phyloP scores from a whole-genome alignment of 768 basidiomycete genomes.

The Leccinum uliginosum region DNA sequence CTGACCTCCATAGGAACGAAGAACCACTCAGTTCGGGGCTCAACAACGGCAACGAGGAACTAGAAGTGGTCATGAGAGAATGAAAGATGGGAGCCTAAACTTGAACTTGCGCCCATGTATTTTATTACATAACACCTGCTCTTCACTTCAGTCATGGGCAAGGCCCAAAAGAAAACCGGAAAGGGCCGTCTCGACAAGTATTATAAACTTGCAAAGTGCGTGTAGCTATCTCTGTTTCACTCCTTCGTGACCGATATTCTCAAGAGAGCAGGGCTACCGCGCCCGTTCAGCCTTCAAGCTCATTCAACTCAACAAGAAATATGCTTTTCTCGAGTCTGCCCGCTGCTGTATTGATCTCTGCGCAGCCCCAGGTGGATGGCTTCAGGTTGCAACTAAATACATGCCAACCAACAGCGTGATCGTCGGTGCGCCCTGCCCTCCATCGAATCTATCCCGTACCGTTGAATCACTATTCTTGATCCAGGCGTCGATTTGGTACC shows the following conservation, averaged over 20 bases:
- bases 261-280: slow-evolving; percentile 96
- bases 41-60: slow-evolving; percentile 17
- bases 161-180: slow-evolving; percentile 91
- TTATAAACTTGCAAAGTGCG: slow-evolving; percentile 89
- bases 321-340: slow-evolving; percentile 82
- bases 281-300: slow-evolving; percentile 99
- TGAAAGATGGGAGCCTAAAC: background rate
- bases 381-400: slow-evolving; percentile 96
- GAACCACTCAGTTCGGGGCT: slow-evolving; percentile 11
- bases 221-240: slow-evolving; percentile 1
- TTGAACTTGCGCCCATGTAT: background rate
- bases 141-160: slow-evolving; percentile 47
- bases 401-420: slow-evolving; percentile 93
- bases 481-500: slow-evolving; percentile 92
- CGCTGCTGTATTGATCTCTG: slow-evolving; percentile 97
- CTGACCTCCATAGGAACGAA: slow-evolving; percentile 39
- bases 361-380: slow-evolving; percentile 98
- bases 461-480: slow-evolving; percentile 5
- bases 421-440: slow-evolving; percentile 54
- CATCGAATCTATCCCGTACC: slow-evolving; percentile 4
- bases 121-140: background rate
- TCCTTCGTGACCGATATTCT: slow-evolving; percentile 7
- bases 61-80: background rate
- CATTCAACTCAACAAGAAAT: slow-evolving; percentile 98
- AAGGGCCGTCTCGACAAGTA: slow-evolving; percentile 96